Conservation (phyloP, 176 grass and related monocot genomes). For the Eleusine coracana region DNA sequence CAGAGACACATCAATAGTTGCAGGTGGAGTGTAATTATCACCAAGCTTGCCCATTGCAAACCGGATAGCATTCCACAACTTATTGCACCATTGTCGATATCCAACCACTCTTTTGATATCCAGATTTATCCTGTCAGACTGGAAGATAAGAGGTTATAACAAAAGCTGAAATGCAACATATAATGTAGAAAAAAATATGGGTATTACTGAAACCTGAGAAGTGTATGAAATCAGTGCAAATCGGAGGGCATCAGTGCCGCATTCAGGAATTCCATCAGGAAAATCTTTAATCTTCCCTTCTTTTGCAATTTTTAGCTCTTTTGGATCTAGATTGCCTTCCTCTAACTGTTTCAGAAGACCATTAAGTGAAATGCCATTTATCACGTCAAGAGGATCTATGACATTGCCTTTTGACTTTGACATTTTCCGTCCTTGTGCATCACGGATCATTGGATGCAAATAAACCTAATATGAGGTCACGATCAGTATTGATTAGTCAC, state of each 20-base stretch:
- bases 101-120: conserved; percentile 89
- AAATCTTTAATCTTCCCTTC: conserved; percentile 80
- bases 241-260: conserved; percentile 85
- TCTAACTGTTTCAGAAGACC: conserved; percentile 80
- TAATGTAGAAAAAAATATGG: conserved; percentile 2
- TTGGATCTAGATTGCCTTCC: conserved; percentile 83
- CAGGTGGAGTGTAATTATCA: conserved; percentile 67
- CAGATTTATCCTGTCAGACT: conserved; percentile 93
- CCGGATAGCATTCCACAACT: conserved; percentile 92
- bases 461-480: conserved; percentile 56
- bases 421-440: conserved; percentile 89
- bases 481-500: neutral
- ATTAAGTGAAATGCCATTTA: conserved; percentile 72
- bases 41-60: conserved; percentile 91
- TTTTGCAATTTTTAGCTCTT: conserved; percentile 65
- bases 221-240: conserved; percentile 83
- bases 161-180: conserved; percentile 27
- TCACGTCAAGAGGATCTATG: conserved; percentile 86
- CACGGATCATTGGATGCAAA: conserved; percentile 90
- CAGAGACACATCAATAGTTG: conserved; percentile 51
- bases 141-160: conserved; percentile 22
- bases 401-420: conserved; percentile 88
- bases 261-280: conserved; percentile 89
- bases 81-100: conserved; percentile 92
- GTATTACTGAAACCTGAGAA: conserved; percentile 62